Base-by-base conservation (phyloP, 176 grass and related monocot genomes). In the Alloteropsis semialata region DNA sequence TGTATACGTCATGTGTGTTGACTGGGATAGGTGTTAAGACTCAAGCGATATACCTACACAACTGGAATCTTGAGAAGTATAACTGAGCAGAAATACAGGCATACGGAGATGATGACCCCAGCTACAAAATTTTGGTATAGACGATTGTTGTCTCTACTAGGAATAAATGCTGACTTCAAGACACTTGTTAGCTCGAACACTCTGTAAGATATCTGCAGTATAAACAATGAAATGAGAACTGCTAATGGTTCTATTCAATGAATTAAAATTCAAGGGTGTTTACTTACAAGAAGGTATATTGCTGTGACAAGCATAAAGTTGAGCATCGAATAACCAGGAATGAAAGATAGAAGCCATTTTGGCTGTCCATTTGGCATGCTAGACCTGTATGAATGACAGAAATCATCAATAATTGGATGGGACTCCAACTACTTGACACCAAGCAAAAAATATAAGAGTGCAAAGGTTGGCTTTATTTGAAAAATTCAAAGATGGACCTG, bases 291-390 rank as follows among this genome's bases (percentile, higher is more conserved):
- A 80, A 95, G 89, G 83, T 98, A 98, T 29, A 98, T 87, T 8
- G 91, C 77, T 58, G 96, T 95, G 37, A 91, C 93, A 24, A 98
- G 93, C 96, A 98, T 98, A 77, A 95, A 98, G 76, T 98, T 98
- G 49, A 98, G 91, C 88, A 98, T 68, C 29, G 93, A 92, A 44
- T 98, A 98, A 57, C 76, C 82, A 37, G 96, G 96, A 33, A 98
- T 90, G 76, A 98, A 70, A 50, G 82, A 93, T 1, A 98, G 82
- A 59, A 98, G 82, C 90, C 89, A 95, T 76, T 91, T 91, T 27
- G 96, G 96, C 62, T 98, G 92, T 53, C 93, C 96, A 75, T 98
- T 89, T 76, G 96, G 92, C 67, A 93, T 84, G 48, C 78, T 88
- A 46, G 96, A 98, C 88, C 93, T 98, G 89, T 67, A 89, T 62